Percentiles rank a stretch among this genome's conserved stretches.
These are phyloP conservation scores for Suillus lakei DNA, from an alignment of 768 basidiomycete genomes.

Conservation along the genomic window DNA sequence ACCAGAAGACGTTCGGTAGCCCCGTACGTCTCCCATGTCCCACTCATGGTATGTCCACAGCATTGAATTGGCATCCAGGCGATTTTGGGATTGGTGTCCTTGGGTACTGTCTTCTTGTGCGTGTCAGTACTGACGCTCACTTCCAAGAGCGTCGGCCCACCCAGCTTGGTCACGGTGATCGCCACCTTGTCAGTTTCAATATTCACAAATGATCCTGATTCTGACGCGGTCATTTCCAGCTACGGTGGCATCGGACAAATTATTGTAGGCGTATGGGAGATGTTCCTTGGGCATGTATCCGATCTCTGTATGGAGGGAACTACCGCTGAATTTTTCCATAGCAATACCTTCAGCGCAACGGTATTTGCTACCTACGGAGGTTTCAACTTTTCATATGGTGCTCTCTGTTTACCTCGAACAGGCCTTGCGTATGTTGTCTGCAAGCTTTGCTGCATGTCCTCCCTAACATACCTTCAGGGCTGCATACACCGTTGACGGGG, in stretches of 20 bases:
- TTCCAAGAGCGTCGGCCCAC: constrained; percentile 21
- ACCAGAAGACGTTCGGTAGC: constrained; percentile 29
- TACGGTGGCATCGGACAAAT: constrained; percentile 34
- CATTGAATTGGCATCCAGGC: constrained; percentile 17
- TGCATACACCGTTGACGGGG: constrained; percentile 28
- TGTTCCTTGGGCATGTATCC: constrained; percentile 30
- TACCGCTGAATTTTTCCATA: constrained; percentile 11
- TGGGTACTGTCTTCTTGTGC: constrained; percentile 33
- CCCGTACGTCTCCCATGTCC: constrained; percentile 17
- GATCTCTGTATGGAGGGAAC: neutral
- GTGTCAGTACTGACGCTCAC: constrained; percentile 29
- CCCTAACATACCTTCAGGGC: constrained; percentile 17
- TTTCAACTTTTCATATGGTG: constrained; percentile 34
- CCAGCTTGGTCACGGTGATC: constrained; percentile 30
- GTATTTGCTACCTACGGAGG: constrained; percentile 32
- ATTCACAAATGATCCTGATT: neutral
- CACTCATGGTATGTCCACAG: neutral
- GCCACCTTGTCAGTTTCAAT: constrained; percentile 27
- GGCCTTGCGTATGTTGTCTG: constrained; percentile 25
- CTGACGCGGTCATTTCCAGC: constrained; percentile 17
- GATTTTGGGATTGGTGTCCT: constrained; percentile 31
- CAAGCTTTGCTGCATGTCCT: neutral
- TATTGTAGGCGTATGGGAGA: constrained; percentile 34
- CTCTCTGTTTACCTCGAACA: constrained; percentile 27
- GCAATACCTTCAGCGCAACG: constrained; percentile 33